These are phyloP conservation scores for Liquidambar formosana DNA, from an alignment of 164 flowering plant species.

Conservation along the genomic window DNA sequence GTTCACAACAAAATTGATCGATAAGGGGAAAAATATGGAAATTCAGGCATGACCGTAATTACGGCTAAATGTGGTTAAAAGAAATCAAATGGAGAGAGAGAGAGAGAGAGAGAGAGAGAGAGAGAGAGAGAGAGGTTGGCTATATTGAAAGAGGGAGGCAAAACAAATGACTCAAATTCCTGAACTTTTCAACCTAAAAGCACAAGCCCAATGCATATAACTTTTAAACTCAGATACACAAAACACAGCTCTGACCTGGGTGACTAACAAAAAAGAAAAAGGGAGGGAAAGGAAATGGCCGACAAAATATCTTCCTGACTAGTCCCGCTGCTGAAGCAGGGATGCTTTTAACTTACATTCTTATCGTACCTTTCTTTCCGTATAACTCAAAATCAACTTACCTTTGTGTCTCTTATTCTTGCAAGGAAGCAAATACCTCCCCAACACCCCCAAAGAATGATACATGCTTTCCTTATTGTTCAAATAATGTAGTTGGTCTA, in stretches of 20 bases:
- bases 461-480: conserved; percentile 15
- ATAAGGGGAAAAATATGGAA: too few species aligned
- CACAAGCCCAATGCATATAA: background rate
- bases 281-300: too few species aligned
- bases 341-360: conserved; percentile 4
- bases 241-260: background rate
- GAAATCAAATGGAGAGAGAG: background rate
- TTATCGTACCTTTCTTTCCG: conserved; percentile 14
- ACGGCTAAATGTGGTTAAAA: background rate
- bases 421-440: conserved; percentile 7
- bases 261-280: background rate
- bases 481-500: conserved; percentile 11
- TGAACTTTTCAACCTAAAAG: background rate
- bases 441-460: conserved; percentile 25
- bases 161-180: background rate
- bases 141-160: background rate
- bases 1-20: too few species aligned
- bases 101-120: background rate
- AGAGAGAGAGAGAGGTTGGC: background rate
- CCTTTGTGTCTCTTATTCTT: conserved; percentile 20
- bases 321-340: background rate
- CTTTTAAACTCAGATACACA: conserved; percentile 1
- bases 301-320: background rate
- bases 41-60: too few species aligned
- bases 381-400: conserved; percentile 11